Conservation (phyloP, 176 grass and related monocot genomes). For the Chloris gayana region DNA sequence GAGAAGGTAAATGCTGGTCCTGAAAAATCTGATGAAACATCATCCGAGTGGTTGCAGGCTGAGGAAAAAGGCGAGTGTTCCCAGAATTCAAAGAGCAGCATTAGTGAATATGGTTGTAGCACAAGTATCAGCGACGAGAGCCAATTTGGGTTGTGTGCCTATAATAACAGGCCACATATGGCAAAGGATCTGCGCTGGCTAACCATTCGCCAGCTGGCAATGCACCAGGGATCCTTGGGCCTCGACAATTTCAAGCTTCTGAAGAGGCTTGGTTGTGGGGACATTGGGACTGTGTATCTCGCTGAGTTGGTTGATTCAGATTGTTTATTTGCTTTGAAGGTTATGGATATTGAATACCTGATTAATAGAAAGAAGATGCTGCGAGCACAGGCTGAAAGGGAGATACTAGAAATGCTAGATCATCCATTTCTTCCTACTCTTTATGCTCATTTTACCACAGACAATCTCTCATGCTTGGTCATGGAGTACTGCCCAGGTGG, state of each 20-base stretch:
- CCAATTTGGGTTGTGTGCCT: conserved; percentile 53
- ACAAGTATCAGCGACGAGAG: conserved; percentile 68
- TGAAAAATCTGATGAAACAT: conserved; percentile 44
- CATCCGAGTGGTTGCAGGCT: conserved; percentile 41
- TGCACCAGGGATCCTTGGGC: conserved; percentile 73
- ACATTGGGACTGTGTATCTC: conserved; percentile 95
- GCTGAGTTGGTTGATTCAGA: conserved; percentile 81
- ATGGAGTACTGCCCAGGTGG: conserved; percentile 99
- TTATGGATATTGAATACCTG: conserved; percentile 97
- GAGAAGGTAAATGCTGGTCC: conserved; percentile 32
- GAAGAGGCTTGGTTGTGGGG: conserved; percentile 95
- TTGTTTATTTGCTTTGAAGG: conserved; percentile 95
- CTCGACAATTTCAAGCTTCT: conserved; percentile 95
- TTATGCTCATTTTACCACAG: conserved; percentile 91
- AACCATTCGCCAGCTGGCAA: conserved; percentile 60
- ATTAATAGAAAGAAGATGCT: conserved; percentile 91
- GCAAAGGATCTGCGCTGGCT: conserved; percentile 88
- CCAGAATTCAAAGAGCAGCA: conserved; percentile 85
- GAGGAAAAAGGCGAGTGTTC: conserved; percentile 73
- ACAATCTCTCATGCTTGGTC: conserved; percentile 93
- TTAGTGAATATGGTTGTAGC: conserved; percentile 84
- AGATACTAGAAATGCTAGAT: conserved; percentile 95
- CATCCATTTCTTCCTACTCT: conserved; percentile 96
- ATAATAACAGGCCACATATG: conserved; percentile 88
- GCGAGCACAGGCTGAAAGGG: conserved; percentile 93